These are phyloP conservation scores for Penicillium macrosclerotiorum DNA, from an alignment of 495 filamentous ascomycete genomes.

Conservation along the genomic window DNA sequence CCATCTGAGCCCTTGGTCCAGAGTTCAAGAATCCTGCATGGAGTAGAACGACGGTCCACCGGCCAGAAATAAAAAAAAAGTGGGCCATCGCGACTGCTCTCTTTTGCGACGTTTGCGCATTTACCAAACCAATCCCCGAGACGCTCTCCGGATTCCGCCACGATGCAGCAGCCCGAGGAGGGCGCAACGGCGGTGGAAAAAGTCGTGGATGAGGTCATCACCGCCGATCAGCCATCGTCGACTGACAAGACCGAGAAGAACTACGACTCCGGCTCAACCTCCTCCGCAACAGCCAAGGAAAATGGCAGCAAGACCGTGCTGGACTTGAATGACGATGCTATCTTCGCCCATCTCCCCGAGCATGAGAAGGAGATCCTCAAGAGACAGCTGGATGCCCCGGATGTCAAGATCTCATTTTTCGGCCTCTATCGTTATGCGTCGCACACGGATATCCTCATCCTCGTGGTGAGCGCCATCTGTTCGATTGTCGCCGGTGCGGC, in stretches of 20 bases:
- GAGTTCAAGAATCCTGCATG: too few relatives aligned
- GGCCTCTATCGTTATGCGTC: conserved; percentile 81
- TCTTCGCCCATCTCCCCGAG: conserved; percentile 36
- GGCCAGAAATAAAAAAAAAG: conserved; percentile 3
- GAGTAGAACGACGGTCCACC: conserved; percentile 1
- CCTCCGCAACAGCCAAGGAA: conserved; percentile 19
- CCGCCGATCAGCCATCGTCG: not conserved
- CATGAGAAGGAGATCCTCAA: conserved; percentile 66
- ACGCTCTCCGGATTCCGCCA: not conserved
- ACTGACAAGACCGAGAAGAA: conserved; percentile 17
- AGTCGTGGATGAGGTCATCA: conserved; percentile 10
- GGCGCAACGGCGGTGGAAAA: conserved; percentile 18
- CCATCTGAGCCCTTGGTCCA: too few relatives aligned
- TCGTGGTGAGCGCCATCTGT: conserved; percentile 60
- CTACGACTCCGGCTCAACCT: conserved; percentile 27
- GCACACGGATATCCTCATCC: conserved; percentile 68
- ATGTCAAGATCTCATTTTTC: conserved; percentile 60
- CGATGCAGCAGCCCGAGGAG: conserved; percentile 27
- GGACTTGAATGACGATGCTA: conserved; percentile 29
- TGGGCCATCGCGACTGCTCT: conserved; percentile 4
- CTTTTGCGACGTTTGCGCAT: conserved; percentile 4
- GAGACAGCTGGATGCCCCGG: conserved; percentile 67
- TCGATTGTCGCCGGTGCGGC: conserved; percentile 78
- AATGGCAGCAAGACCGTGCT: conserved; percentile 14
- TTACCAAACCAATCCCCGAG: not conserved